A percentile compares a stretch with the other conserved stretches of the same genome.
These are phyloP conservation scores for Mycena pura DNA, from an alignment of 768 basidiomycete species.

Conservation along the genomic window DNA sequence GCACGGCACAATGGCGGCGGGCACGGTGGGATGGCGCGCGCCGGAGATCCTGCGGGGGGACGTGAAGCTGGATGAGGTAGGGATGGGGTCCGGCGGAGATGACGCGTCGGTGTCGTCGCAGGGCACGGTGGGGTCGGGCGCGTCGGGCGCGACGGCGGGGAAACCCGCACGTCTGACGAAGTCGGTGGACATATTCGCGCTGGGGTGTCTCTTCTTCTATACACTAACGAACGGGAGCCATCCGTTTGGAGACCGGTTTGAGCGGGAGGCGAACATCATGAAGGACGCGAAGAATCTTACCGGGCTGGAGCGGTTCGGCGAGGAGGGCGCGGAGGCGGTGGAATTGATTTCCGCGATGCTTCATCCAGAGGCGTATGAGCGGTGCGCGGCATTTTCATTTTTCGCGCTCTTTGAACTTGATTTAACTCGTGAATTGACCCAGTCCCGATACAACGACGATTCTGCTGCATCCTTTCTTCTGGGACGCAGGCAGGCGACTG, in stretches of 20 bases:
- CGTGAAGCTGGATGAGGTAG: slow-evolving; percentile 85
- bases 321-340: slow-evolving; percentile 92
- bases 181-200: slow-evolving; percentile 94
- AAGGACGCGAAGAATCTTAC: slow-evolving; percentile 77
- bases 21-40: slow-evolving; percentile 97
- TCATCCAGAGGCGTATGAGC: slow-evolving; percentile 69
- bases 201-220: slow-evolving; percentile 96
- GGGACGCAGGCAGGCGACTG: slow-evolving; percentile 86
- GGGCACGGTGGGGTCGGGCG: slow-evolving; percentile 59
- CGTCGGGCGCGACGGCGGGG: slow-evolving; percentile 41
- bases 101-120: slow-evolving; percentile 72
- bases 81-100: slow-evolving; percentile 47
- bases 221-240: slow-evolving; percentile 89
- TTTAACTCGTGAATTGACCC: background rate
- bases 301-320: slow-evolving; percentile 80
- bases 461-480: slow-evolving; percentile 95
- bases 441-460: slow-evolving; percentile 91
- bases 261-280: slow-evolving; percentile 93
- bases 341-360: slow-evolving; percentile 85
- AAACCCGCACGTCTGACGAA: slow-evolving; percentile 83
- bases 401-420: background rate
- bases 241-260: slow-evolving; percentile 93
- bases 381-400: slow-evolving; percentile 55
- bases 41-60: slow-evolving; percentile 95
- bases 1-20: slow-evolving; percentile 87